Conservation (phyloP, 2,329 filamentous ascomycete genomes). For the Colletotrichum horii region DNA sequence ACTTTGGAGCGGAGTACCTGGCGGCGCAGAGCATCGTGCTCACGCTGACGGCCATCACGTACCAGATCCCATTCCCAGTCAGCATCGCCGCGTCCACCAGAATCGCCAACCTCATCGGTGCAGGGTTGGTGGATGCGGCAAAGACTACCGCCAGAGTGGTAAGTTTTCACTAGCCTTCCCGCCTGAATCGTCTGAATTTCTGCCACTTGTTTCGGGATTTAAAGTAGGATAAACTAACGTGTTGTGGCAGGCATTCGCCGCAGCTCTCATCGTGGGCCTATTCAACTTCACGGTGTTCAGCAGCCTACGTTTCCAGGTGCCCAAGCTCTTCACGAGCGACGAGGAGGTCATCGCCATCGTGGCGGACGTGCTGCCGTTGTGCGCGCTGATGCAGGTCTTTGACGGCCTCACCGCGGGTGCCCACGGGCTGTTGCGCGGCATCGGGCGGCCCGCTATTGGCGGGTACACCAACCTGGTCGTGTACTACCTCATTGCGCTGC, state of each 20-base stretch:
- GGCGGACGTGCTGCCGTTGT: slow-evolving; percentile 75
- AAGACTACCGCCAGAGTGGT: slow-evolving; percentile 81
- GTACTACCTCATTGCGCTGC: slow-evolving; percentile 87
- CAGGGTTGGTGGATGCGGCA: slow-evolving; percentile 80
- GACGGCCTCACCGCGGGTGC: slow-evolving; percentile 81
- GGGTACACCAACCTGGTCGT: slow-evolving; percentile 86
- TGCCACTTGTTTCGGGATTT: background rate
- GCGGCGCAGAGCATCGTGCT: slow-evolving; percentile 88
- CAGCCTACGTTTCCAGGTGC: slow-evolving; percentile 73
- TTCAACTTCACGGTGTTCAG: slow-evolving; percentile 78
- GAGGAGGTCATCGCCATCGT: slow-evolving; percentile 72
- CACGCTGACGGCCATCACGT: slow-evolving; percentile 80
- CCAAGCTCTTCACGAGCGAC: slow-evolving; percentile 79
- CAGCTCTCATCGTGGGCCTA: slow-evolving; percentile 73
- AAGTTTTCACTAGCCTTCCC: slow-evolving; percentile 28
- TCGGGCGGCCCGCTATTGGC: slow-evolving; percentile 88
- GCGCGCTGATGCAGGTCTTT: slow-evolving; percentile 88
- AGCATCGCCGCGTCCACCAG: slow-evolving; percentile 88
- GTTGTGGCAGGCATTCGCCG: slow-evolving; percentile 54
- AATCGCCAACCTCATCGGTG: slow-evolving; percentile 90
- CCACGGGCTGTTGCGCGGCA: slow-evolving; percentile 83
- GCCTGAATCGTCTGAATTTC: background rate
- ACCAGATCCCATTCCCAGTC: slow-evolving; percentile 91
- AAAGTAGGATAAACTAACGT: slow-evolving; percentile 26
- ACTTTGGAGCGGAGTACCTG: slow-evolving; percentile 78